phyloP scores from a whole-genome alignment of 768 basidiomycete genomes.

The Tylopilus rubrobrunneus region DNA sequence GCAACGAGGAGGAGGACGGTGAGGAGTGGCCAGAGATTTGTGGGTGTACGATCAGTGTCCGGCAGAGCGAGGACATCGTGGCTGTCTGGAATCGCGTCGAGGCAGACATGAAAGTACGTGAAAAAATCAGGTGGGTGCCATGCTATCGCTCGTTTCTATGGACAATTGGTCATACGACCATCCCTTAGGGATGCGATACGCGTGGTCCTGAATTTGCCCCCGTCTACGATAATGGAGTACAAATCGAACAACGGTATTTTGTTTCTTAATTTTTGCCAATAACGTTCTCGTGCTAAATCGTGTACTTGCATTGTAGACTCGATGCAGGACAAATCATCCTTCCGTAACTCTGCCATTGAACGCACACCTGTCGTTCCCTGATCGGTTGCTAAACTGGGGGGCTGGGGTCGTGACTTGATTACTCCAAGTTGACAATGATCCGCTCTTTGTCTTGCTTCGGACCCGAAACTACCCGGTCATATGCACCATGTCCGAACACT shows the following conservation, averaged over 20 bases:
- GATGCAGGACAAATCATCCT: slow-evolving; percentile 85
- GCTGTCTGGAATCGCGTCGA: slow-evolving; percentile 90
- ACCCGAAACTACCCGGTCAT: slow-evolving; percentile 2
- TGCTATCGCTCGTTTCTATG: slow-evolving; percentile 13
- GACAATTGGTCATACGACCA: background rate
- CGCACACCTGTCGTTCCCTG: slow-evolving; percentile 32
- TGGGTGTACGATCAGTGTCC: slow-evolving; percentile 91
- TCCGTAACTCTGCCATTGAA: slow-evolving; percentile 62
- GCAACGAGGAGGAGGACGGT: slow-evolving; percentile 30
- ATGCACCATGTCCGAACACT: slow-evolving; percentile 1
- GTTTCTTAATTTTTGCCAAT: background rate
- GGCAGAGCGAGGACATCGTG: slow-evolving; percentile 92
- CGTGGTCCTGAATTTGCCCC: slow-evolving; percentile 68
- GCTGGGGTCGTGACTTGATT: background rate
- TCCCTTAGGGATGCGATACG: slow-evolving; percentile 71
- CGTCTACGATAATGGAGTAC: slow-evolving; percentile 86
- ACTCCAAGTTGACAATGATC: background rate
- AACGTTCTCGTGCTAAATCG: background rate
- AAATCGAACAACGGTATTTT: slow-evolving; percentile 81
- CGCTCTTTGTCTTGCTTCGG: background rate
- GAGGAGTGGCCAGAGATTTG: slow-evolving; percentile 79
- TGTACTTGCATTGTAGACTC: slow-evolving; percentile 50
- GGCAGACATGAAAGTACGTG: slow-evolving; percentile 68
- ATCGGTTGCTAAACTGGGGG: background rate
- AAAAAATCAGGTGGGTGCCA: slow-evolving; percentile 70